phyloP scores from a whole-genome alignment of 768 basidiomycete genomes.

The Phanerochaete sordida region DNA sequence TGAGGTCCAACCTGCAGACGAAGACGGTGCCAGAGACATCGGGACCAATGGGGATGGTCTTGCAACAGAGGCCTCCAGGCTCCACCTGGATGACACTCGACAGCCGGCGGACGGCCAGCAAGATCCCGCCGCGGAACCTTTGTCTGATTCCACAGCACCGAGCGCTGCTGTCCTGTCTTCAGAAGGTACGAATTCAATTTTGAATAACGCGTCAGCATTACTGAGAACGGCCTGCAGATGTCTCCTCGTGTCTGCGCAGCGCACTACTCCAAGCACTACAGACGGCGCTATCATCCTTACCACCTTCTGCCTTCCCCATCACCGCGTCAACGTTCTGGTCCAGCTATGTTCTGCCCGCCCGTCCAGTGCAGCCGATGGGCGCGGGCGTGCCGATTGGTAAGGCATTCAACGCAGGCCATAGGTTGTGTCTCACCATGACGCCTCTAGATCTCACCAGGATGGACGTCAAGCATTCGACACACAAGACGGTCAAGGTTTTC shows the following conservation, averaged over 20 bases:
- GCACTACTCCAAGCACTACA: slow-evolving; percentile 67
- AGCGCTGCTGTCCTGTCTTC: slow-evolving; percentile 4
- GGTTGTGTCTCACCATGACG: background rate
- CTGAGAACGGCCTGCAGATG: slow-evolving; percentile 34
- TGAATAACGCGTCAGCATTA: background rate
- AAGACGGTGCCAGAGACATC: background rate
- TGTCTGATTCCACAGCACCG: slow-evolving; percentile 23
- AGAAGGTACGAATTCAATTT: slow-evolving; percentile 22
- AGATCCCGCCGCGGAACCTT: background rate
- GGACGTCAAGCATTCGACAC: slow-evolving; percentile 73
- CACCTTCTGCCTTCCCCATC: slow-evolving; percentile 65
- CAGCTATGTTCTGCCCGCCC: slow-evolving; percentile 69
- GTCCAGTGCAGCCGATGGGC: slow-evolving; percentile 59
- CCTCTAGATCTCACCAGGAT: slow-evolving; percentile 35
- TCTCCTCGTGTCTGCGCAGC: slow-evolving; percentile 52
- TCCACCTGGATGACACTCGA: background rate
- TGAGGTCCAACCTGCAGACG: background rate
- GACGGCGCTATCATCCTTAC: slow-evolving; percentile 43
- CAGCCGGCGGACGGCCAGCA: background rate
- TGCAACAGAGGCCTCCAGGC: background rate
- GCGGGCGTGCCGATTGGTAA: slow-evolving; percentile 16
- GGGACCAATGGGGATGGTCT: background rate
- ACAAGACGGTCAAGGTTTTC: slow-evolving; percentile 81
- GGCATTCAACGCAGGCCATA: background rate
- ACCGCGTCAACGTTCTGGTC: slow-evolving; percentile 75